phyloP scores from a whole-genome alignment of 2,329 filamentous ascomycete species.

The Leptographium flavum region DNA sequence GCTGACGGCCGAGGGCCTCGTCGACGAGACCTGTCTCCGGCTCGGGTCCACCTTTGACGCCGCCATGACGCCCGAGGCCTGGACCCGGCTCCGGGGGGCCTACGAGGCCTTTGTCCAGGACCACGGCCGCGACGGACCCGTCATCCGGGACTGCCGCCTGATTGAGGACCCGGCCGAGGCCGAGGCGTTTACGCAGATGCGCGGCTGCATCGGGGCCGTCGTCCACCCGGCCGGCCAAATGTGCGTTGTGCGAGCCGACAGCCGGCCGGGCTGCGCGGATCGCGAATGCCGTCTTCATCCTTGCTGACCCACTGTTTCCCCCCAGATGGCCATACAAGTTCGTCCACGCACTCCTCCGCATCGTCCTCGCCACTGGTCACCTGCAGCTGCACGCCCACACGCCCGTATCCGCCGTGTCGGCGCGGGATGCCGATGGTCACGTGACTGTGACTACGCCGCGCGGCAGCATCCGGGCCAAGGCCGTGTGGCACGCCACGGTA shows the following conservation, averaged over 20 bases:
- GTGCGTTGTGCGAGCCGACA: too few species aligned
- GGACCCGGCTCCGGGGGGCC: not conserved
- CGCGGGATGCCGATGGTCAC: slow-evolving; percentile 24
- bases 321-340: slow-evolving; percentile 1
- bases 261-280: too few species aligned
- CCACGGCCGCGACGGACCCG: not conserved
- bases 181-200: slow-evolving; percentile 1
- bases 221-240: slow-evolving; percentile 2
- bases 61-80: slow-evolving; percentile 2
- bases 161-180: not conserved
- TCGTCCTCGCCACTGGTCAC: not conserved
- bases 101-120: not conserved
- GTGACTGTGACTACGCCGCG: slow-evolving; percentile 55
- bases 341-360: not conserved
- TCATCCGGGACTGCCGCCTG: slow-evolving; percentile 1
- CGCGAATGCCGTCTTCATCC: too few species aligned
- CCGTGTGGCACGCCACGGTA: slow-evolving; percentile 57
- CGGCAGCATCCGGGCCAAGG: slow-evolving; percentile 46
- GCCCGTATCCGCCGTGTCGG: slow-evolving; percentile 35
- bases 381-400: slow-evolving; percentile 64
- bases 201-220: not conserved
- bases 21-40: not conserved
- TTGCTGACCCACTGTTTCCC: not conserved
- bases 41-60: slow-evolving; percentile 1
- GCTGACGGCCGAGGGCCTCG: not conserved